Evolutionary conservation across 2,329 filamentous ascomycete species (phyloP), one percentile per base, ranked within the genome.

Genomic region (Epichloe coenophiala): DNA sequence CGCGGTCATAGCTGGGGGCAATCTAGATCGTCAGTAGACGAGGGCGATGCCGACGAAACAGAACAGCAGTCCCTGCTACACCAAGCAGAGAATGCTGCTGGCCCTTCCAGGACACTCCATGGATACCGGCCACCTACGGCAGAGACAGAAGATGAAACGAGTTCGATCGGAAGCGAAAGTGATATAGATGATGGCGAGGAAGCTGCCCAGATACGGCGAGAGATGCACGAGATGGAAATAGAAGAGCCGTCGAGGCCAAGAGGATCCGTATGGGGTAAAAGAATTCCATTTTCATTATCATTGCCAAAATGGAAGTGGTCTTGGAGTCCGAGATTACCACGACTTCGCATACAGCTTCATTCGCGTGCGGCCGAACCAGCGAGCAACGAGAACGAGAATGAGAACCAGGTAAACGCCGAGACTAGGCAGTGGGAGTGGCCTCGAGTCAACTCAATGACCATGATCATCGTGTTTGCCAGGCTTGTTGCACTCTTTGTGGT

Each of bases 191-290:
- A 71, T 46, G 64, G 65, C 40, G 75, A 66, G 35, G 76, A 86
- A 56, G 80, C 80, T 38, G 80, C 78, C 36, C 80, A 82, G 55
- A 76, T 93, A 59, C 81, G 87, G 55, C 78, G 84, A 57, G 87
- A 93, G 68, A 84, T 97, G 71, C 81, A 94, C 62, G 86, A 96
- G 75, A 82, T 95, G 76, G 88, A 94, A 58, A 80, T 94, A 41
- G 78, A 88, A 60, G 88, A 94, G 58, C 80, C 81, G 31, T 65
- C 69, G 46, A 62, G 66, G 52, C 59, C 68, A 49, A 65, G 68
- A 33, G 64, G 71, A 23, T 72, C 70, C 2, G 62, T 70, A 49
- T 80, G 76, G 72, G 71, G 73, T 47, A 81, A 81, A 63, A 66
- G 74, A 43, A 77, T 80, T 60, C 71, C 71, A 21, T 74, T 76